A percentile compares a stretch with the other conserved stretches of the same genome.
phyloP scores from a whole-genome alignment of 2,329 filamentous ascomycete genomes.

The Fusarium nisikadoi region DNA sequence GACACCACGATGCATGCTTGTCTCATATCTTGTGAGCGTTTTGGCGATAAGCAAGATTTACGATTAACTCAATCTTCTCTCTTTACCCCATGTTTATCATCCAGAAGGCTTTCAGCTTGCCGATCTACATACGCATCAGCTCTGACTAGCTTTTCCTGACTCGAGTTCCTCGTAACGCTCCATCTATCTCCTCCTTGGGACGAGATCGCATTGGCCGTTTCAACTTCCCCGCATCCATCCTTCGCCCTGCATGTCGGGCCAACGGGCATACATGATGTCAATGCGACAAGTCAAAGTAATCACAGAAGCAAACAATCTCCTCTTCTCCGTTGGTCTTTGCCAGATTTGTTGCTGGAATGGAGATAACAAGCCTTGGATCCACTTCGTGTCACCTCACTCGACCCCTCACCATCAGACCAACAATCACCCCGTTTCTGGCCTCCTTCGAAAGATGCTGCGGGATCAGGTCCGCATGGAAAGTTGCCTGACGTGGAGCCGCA shows the following conservation, averaged over 20 bases:
- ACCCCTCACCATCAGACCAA: background rate
- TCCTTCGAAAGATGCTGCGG: background rate
- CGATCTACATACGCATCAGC: background rate
- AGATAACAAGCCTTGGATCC: background rate
- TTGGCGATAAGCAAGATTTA: background rate
- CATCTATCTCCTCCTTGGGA: background rate
- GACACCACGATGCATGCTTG: background rate
- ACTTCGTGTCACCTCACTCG: background rate
- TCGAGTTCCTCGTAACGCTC: background rate
- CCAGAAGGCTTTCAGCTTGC: rapidly evolving
- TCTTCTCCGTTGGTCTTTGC: background rate
- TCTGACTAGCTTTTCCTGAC: background rate
- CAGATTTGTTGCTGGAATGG: background rate
- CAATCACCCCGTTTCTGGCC: background rate
- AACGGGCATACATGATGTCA: slow-evolving; percentile 7
- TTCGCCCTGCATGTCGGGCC: slow-evolving; percentile 4
- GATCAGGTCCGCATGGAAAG: background rate
- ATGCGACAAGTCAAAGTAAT: background rate
- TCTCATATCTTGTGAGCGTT: background rate
- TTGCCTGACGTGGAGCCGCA: background rate
- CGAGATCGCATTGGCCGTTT: background rate
- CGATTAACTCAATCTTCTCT: background rate
- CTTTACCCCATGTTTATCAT: rapidly evolving
- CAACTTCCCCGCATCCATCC: slow-evolving; percentile 6
- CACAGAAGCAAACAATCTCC: background rate